Evolutionary conservation across 1,139 yeast species (phyloP).

Genomic region (Saccharomycopsis phalli): DNA sequence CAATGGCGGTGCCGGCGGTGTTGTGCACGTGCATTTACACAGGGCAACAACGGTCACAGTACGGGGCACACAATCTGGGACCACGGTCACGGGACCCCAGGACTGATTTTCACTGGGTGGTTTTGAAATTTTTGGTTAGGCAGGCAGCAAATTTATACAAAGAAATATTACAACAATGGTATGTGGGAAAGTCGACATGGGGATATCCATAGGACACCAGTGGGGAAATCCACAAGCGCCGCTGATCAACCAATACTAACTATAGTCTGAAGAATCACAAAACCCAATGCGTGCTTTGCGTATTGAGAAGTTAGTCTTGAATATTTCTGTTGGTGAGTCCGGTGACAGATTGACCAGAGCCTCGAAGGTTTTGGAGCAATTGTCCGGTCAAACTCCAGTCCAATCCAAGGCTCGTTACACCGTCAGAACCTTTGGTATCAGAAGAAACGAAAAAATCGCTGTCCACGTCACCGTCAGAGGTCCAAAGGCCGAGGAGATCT

Average conservation of each 20-base stretch:
- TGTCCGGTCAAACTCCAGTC: constrained; percentile 99
- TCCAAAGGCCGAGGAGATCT: constrained; percentile 99
- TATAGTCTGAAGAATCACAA: constrained; percentile 37
- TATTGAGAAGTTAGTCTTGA: constrained; percentile 98
- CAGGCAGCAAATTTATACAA: neutral
- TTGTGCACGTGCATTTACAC: neutral
- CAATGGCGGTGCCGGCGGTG: neutral
- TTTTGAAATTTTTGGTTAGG: neutral
- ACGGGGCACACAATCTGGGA: too few relatives aligned
- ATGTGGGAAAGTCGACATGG: neutral
- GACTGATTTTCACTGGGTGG: neutral
- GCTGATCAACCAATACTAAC: neutral
- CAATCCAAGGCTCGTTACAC: constrained; percentile 99
- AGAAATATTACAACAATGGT: neutral
- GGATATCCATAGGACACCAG: neutral
- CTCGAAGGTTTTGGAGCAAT: constrained; percentile 98
- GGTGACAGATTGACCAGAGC: constrained; percentile 99
- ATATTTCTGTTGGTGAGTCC: constrained; percentile 99
- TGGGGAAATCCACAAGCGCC: neutral
- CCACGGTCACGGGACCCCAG: too few relatives aligned
- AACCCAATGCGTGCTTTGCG: constrained; percentile 97
- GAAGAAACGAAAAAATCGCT: constrained; percentile 99
- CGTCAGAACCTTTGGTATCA: constrained; percentile 99
- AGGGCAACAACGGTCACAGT: neutral
- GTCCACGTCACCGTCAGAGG: constrained; percentile 99